Percentiles rank a stretch among this genome's conserved stretches.
Evolutionary conservation across 1,284 basidiomycete genomes (phyloP).

Genomic region (Melampsora abietis-canadensis): DNA sequence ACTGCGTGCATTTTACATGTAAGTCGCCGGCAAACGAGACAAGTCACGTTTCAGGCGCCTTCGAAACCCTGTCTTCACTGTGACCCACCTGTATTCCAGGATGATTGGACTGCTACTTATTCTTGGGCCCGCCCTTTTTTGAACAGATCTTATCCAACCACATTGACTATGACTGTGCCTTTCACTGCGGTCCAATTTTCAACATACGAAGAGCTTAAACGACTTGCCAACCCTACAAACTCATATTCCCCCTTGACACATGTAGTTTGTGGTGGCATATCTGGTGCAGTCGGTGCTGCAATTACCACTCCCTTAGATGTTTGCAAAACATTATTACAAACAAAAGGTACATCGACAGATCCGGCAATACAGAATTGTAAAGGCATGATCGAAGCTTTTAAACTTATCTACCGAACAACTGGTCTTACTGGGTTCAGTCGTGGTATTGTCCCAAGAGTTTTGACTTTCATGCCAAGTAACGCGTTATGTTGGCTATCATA

Average conservation of each 20-base stretch:
- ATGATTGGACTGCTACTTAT: not conserved
- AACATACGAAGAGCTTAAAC: slow-evolving; percentile 91
- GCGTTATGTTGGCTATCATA: slow-evolving; percentile 96
- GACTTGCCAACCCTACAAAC: slow-evolving; percentile 76
- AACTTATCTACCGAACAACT: slow-evolving; percentile 80
- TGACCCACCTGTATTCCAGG: not conserved
- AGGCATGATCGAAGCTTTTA: slow-evolving; percentile 83
- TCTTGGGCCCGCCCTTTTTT: not conserved
- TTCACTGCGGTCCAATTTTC: slow-evolving; percentile 98
- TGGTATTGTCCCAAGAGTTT: slow-evolving; percentile 82
- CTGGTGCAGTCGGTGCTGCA: slow-evolving; percentile 89
- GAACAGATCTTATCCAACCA: slow-evolving; percentile 41
- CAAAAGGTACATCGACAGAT: slow-evolving; percentile 78
- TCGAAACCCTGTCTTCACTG: not conserved
- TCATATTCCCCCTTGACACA: slow-evolving; percentile 88
- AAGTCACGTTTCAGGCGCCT: not conserved
- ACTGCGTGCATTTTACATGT: slow-evolving; percentile 89
- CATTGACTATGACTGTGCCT: slow-evolving; percentile 81
- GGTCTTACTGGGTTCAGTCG: slow-evolving; percentile 80
- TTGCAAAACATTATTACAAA: slow-evolving; percentile 96
- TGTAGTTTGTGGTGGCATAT: slow-evolving; percentile 82
- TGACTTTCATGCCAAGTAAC: slow-evolving; percentile 95
- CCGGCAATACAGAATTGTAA: slow-evolving; percentile 74
- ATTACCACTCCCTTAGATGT: slow-evolving; percentile 96
- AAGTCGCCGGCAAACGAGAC: slow-evolving; percentile 51